Evolutionary conservation across 169 alveolate species (phyloP), one percentile per base, ranked within the genome.

Genomic region (Toxoplasma gondii): DNA sequence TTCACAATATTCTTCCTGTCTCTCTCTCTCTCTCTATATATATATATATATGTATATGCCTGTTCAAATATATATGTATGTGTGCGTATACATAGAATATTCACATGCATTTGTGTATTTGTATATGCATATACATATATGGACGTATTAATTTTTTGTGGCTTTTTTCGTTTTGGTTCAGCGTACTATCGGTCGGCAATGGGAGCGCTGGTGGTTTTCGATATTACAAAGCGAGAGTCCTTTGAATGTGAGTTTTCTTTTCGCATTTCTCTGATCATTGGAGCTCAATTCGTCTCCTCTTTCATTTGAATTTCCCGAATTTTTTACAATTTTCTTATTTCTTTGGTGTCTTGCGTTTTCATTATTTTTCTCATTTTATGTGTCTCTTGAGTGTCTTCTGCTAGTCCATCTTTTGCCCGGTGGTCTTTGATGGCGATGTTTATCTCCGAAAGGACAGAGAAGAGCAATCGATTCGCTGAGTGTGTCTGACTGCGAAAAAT

Each of bases 111-210:
- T 53, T 22, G 29, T 4, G 22, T 64, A 64, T 16, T 12, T 64
- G 22, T 4, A 64, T 64, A 64, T 16, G 29, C 22, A 64, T 4
- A 27, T 64, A 27, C 7, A 64, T 64, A 27, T 4, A 64, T 64
- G 5, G 24, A 64, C 22, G n/a, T 64, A 1, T 19, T 16, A 22
- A 19, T 4, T 49, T 12, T 49, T 4, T 49, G 58, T 64, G 74
- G 74, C 7, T 4, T 27, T 64, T 19, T 64, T 64, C 74, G 17
- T n/a, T 43, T 43, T 24, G 49, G 7, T 31, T 31, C 93, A 91
- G 93, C 88, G n/a, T 91, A 91, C 54, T 91, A 67, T n/a, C 93
- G 93, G 36, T 36, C 74, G 10, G 93, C 93, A 24, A 91, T 91
- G 93, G 93, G 93, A 39, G 67, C 69, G 10, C 44, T 91, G 88